A percentile compares a stretch with the other conserved stretches of the same genome.
These are phyloP conservation scores for Xylaria intraflava DNA, from an alignment of 495 filamentous ascomycete genomes.

Conservation along the genomic window DNA sequence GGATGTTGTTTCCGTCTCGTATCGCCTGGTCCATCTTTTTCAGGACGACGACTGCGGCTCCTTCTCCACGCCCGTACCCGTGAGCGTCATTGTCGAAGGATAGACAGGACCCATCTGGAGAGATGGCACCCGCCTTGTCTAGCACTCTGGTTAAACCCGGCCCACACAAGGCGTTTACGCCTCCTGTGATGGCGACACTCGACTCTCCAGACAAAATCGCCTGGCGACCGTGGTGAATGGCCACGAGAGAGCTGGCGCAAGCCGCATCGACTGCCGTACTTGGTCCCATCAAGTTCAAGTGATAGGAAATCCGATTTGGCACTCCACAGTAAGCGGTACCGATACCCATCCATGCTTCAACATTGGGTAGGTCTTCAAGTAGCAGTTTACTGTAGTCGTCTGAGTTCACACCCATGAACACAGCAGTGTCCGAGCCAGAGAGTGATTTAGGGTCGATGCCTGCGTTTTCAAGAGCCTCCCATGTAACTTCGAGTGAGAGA, in stretches of 20 bases:
- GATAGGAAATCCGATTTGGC: constrained; percentile 42
- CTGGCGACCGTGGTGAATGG: constrained; percentile 34
- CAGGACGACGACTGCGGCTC: constrained; percentile 34
- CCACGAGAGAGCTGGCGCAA: constrained; percentile 39
- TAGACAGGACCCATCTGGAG: constrained; percentile 29
- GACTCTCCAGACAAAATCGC: constrained; percentile 32
- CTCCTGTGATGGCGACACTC: constrained; percentile 30
- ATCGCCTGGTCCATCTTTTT: constrained; percentile 25
- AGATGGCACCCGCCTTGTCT: constrained; percentile 29
- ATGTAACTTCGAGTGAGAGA: constrained; percentile 42
- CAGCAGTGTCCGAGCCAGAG: constrained; percentile 27
- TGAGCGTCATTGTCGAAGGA: constrained; percentile 38
- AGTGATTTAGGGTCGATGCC: constrained; percentile 31
- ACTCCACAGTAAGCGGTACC: constrained; percentile 33
- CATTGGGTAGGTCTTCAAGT: constrained; percentile 28
- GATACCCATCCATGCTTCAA: constrained; percentile 31
- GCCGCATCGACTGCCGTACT: constrained; percentile 44
- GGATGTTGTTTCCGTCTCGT: constrained; percentile 34
- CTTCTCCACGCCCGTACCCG: constrained; percentile 44
- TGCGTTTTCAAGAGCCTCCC: constrained; percentile 46
- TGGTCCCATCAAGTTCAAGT: constrained; percentile 43
- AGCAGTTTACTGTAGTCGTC: constrained; percentile 34
- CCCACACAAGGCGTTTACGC: constrained; percentile 22
- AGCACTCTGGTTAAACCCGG: constrained; percentile 13
- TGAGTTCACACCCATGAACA: constrained; percentile 32